phyloP scores from a whole-genome alignment of 352 stramenopile species.

The Pythium biforme region DNA sequence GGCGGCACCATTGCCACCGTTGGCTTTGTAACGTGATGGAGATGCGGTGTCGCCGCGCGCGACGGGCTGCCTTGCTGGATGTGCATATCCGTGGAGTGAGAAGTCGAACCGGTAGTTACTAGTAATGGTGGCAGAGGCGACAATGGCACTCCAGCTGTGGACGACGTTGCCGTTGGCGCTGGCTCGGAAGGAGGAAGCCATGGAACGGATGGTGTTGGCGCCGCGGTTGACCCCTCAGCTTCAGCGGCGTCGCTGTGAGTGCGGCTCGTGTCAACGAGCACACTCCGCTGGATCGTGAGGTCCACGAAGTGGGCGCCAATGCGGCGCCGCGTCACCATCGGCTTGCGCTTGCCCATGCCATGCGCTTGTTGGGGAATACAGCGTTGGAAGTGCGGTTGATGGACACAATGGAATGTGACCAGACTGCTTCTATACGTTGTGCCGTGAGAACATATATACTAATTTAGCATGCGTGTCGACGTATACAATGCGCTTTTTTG shows the following conservation, averaged over 20 bases:
- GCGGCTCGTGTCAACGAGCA: background rate
- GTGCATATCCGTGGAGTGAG: slow-evolving; percentile 3
- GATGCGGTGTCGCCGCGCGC: background rate
- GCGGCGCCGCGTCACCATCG: slow-evolving; percentile 21
- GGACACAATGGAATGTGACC: slow-evolving; percentile 6
- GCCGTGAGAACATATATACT: slow-evolving; percentile 24
- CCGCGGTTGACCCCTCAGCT: background rate
- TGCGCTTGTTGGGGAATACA: slow-evolving; percentile 5
- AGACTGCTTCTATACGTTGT: slow-evolving; percentile 21
- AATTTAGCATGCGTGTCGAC: slow-evolving; percentile 8
- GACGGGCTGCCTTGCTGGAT: background rate
- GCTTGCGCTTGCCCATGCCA: slow-evolving; percentile 30
- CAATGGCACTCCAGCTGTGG: background rate
- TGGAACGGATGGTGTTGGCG: background rate
- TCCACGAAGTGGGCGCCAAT: slow-evolving; percentile 24
- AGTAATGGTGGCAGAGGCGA: slow-evolving; percentile 3
- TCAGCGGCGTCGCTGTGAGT: background rate
- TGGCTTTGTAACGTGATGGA: slow-evolving; percentile 10
- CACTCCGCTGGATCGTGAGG: slow-evolving; percentile 11
- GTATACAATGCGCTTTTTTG: background rate
- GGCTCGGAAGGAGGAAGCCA: background rate
- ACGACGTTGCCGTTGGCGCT: background rate
- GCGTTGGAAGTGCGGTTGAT: slow-evolving; percentile 6
- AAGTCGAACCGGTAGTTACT: background rate
- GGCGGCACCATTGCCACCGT: slow-evolving; percentile 15